phyloP scores from a whole-genome alignment of 2,329 filamentous ascomycete species.

The Penicillium occitanis region DNA sequence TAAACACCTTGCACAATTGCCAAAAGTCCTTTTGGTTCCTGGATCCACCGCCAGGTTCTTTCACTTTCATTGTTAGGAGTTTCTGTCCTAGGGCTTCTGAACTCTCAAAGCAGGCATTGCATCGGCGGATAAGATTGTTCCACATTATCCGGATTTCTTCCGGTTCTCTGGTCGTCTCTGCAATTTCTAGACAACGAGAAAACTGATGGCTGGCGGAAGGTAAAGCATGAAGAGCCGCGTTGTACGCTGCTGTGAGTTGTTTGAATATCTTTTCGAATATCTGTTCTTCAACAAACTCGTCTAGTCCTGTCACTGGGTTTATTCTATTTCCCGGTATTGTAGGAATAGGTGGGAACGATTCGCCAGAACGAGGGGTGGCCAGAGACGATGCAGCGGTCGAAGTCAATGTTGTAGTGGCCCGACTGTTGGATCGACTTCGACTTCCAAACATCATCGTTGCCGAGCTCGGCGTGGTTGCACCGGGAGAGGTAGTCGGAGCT shows the following conservation, averaged over 20 bases:
- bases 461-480: slow-evolving; percentile 32
- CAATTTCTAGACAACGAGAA: slow-evolving; percentile 60
- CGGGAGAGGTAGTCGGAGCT: slow-evolving; percentile 34
- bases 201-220: slow-evolving; percentile 70
- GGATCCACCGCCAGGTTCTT: slow-evolving; percentile 72
- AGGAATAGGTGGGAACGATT: slow-evolving; percentile 64
- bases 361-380: slow-evolving; percentile 74
- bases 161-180: slow-evolving; percentile 59
- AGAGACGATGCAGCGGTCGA: slow-evolving; percentile 49
- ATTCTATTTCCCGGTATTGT: slow-evolving; percentile 51
- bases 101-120: slow-evolving; percentile 67
- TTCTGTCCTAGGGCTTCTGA: slow-evolving; percentile 70
- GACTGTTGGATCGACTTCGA: slow-evolving; percentile 51
- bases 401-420: slow-evolving; percentile 55
- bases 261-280: slow-evolving; percentile 81
- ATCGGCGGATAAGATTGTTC: slow-evolving; percentile 70
- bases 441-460: slow-evolving; percentile 32
- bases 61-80: slow-evolving; percentile 78
- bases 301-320: slow-evolving; percentile 60
- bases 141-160: slow-evolving; percentile 65
- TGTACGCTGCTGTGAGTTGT: slow-evolving; percentile 70
- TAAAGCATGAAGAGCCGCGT: slow-evolving; percentile 69
- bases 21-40: slow-evolving; percentile 60
- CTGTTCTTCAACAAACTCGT: slow-evolving; percentile 71
- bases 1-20: slow-evolving; percentile 66